phyloP scores from a whole-genome alignment of 2,329 filamentous ascomycete species.

The Cucurbitaria berberidis region DNA sequence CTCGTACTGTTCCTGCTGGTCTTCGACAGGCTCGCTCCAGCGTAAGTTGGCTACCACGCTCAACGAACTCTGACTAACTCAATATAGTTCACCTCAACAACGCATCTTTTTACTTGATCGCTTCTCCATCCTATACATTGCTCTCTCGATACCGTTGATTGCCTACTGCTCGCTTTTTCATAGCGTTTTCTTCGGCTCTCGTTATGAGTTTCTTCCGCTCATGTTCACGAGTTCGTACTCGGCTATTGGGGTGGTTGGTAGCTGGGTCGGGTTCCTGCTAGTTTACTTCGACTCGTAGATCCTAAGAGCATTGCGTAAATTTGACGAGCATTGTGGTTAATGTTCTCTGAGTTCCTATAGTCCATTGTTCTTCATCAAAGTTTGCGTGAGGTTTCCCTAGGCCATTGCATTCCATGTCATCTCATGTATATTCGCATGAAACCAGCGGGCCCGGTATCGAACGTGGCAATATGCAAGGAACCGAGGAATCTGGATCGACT shows the following conservation, averaged over 20 bases:
- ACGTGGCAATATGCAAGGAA: too few relatives aligned
- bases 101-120: slow-evolving; percentile 90
- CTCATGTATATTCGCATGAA: not conserved
- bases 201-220: slow-evolving; percentile 87
- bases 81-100: slow-evolving; percentile 67
- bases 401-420: not conserved
- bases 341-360: not conserved
- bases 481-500: not conserved
- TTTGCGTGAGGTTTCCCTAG: not conserved
- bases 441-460: too few relatives aligned
- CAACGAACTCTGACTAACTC: slow-evolving; percentile 19
- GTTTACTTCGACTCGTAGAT: slow-evolving; percentile 72
- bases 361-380: not conserved
- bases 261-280: slow-evolving; percentile 92
- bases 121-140: slow-evolving; percentile 88
- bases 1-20: slow-evolving; percentile 81
- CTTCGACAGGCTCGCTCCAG: slow-evolving; percentile 87
- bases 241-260: slow-evolving; percentile 91
- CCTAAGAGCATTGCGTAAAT: not conserved
- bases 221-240: slow-evolving; percentile 98
- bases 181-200: slow-evolving; percentile 78
- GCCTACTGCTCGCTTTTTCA: slow-evolving; percentile 87
- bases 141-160: slow-evolving; percentile 86
- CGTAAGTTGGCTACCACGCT: slow-evolving; percentile 52
- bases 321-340: not conserved